A percentile compares a stretch with the other conserved stretches of the same genome.
phyloP scores from a whole-genome alignment of 2,329 filamentous ascomycete species.

The Harringtonia aguacate region DNA sequence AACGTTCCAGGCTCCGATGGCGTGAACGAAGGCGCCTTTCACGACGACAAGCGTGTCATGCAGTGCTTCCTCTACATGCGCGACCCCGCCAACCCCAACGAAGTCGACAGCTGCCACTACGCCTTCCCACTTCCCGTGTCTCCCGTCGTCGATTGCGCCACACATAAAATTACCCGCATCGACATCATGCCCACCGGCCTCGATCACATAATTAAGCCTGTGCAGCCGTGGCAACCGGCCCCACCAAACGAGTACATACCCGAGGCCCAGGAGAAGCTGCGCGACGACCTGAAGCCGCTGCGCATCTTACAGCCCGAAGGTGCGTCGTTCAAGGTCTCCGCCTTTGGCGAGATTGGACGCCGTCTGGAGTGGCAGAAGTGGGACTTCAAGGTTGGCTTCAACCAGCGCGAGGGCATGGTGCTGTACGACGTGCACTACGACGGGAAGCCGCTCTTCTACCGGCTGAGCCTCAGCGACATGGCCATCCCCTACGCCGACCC shows the following conservation, averaged over 20 bases:
- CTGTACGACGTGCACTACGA: constrained; percentile 62
- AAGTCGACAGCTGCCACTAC: constrained; percentile 52
- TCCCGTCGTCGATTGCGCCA: constrained; percentile 42
- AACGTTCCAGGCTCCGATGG: no score
- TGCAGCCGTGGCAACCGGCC: constrained; percentile 27
- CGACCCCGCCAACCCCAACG: constrained; percentile 52
- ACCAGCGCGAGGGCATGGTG: constrained; percentile 58
- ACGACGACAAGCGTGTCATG: constrained; percentile 20
- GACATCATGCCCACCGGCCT: constrained; percentile 28
- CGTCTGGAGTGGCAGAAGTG: constrained; percentile 54
- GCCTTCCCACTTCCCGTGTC: constrained; percentile 42
- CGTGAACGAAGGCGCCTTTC: constrained; percentile 9
- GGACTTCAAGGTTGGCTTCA: constrained; percentile 60
- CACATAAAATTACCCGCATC: constrained; percentile 30
- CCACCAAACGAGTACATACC: constrained; percentile 21
- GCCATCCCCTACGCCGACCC: constrained; percentile 55
- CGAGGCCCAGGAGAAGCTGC: constrained; percentile 22
- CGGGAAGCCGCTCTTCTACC: constrained; percentile 53
- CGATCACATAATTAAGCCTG: constrained; percentile 33
- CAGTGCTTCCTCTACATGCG: constrained; percentile 61
- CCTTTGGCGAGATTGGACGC: constrained; percentile 18
- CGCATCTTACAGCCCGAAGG: constrained; percentile 15
- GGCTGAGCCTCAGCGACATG: constrained; percentile 60
- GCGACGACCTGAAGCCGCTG: constrained; percentile 44
- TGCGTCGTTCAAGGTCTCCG: constrained; percentile 32